Evolutionary conservation across 495 filamentous ascomycete genomes (phyloP).

Genomic region (Penicillium bialowiezense): DNA sequence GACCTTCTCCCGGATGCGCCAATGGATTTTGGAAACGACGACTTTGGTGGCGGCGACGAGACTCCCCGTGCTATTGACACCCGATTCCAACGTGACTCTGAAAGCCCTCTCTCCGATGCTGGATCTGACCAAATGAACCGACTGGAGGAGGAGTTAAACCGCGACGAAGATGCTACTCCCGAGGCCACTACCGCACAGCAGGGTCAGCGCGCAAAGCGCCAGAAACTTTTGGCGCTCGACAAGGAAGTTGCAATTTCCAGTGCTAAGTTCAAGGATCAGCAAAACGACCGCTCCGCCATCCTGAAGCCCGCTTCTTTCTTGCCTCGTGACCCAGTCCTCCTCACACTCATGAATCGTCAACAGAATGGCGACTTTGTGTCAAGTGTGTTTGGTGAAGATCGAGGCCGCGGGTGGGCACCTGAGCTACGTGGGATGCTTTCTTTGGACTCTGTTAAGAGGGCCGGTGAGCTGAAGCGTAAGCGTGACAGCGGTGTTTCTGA

Average conservation of each 20-base stretch:
- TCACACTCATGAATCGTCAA: conserved; percentile 87
- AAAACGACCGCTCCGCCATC: conserved; percentile 76
- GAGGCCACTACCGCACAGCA: conserved; percentile 54
- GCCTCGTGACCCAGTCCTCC: conserved; percentile 77
- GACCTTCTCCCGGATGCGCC: conserved; percentile 34
- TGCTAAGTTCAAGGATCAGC: conserved; percentile 69
- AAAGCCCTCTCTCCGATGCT: conserved; percentile 39
- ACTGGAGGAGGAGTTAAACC: conserved; percentile 62
- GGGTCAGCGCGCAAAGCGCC: conserved; percentile 70
- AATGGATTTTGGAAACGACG: conserved; percentile 45
- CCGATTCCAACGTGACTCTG: conserved; percentile 61
- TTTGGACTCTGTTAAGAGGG: conserved; percentile 70
- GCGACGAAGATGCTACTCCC: conserved; percentile 52
- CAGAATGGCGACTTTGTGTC: conserved; percentile 85
- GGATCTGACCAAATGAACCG: conserved; percentile 27
- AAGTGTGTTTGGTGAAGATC: conserved; percentile 68
- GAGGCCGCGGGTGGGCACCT: conserved; percentile 79
- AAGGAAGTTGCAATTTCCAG: conserved; percentile 56
- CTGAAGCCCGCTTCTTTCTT: conserved; percentile 75
- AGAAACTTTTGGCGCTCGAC: conserved; percentile 71
- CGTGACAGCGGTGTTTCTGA: conserved; percentile 85
- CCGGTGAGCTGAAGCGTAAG: conserved; percentile 88
- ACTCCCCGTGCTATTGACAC: conserved; percentile 54
- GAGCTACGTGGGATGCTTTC: conserved; percentile 85
- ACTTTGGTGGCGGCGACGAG: conserved; percentile 26